Evolutionary conservation across 2,329 filamentous ascomycete genomes (phyloP).

Genomic region (Diplodia seriata): DNA sequence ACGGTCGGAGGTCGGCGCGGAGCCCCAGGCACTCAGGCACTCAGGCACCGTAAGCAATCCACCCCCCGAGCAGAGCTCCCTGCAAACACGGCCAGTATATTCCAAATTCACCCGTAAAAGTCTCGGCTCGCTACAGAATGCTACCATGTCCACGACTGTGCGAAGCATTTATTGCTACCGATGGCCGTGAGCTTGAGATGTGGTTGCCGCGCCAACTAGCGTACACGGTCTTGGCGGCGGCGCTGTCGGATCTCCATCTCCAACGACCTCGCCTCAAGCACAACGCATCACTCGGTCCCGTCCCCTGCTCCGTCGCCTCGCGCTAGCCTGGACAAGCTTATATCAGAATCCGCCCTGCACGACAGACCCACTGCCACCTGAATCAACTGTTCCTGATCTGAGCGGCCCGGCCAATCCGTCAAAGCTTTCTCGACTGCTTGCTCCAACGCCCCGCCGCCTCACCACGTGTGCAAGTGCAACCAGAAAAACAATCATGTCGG

Average conservation of each 20-base stretch:
- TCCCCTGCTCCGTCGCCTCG: constrained; percentile 22
- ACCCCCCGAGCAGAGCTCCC: background rate
- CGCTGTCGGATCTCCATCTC: constrained; percentile 4
- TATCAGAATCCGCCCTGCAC: constrained; percentile 9
- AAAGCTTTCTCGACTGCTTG: constrained; percentile 19
- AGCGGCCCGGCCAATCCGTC: constrained; percentile 27
- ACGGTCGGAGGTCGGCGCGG: constrained; percentile 22
- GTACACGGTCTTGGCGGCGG: constrained; percentile 29
- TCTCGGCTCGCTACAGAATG: too few relatives aligned
- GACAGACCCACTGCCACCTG: constrained; percentile 17
- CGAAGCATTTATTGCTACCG: background rate
- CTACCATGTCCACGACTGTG: too few relatives aligned
- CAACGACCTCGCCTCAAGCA: constrained; percentile 20
- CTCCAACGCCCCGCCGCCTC: background rate
- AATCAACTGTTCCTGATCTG: constrained; percentile 17
- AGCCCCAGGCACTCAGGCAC: constrained; percentile 4
- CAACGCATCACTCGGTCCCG: constrained; percentile 28
- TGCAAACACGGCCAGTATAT: background rate
- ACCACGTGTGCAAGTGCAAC: background rate
- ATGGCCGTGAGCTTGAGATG: background rate
- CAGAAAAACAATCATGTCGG: constrained; percentile 7
- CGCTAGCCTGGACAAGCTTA: constrained; percentile 25
- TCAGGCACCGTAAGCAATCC: background rate
- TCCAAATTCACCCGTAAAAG: too few relatives aligned
- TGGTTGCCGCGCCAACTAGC: constrained; percentile 31